Evolutionary conservation across 495 filamentous ascomycete species (phyloP), one percentile per base, ranked within the genome.

Genomic region (Sphaerosporella brunnea): DNA sequence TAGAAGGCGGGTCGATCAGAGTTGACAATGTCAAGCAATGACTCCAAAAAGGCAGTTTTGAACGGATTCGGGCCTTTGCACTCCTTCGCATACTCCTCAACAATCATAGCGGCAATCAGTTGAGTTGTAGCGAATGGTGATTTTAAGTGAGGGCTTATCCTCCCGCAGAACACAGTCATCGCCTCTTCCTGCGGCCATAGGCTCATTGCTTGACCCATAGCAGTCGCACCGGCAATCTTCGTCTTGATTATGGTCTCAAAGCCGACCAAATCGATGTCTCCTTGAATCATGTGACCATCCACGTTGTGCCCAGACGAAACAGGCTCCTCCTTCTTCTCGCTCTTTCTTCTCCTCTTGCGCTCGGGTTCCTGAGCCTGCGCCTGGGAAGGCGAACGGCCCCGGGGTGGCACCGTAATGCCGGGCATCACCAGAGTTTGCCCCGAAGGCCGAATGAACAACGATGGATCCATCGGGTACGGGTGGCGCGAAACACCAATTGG

Each of bases 251-350:
- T 73, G 3, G 77, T 78, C 47, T 97, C 92, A 41, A 79, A 68
- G 37, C 92, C 87, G 23, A 96, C 86, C 35, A 97, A 67, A 54
- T 97, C 90, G 45, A 95, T 78, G 58, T 97, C 90, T 36, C 90
- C 90, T 56, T 85, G 82, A 64, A 97, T 84, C 84, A 97, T 95
- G 56, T 92, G 85, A 15, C 84, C 90, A 59, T 97, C 90, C 28
- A 97, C 84, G 61, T 97, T 93, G 63, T 97, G 92, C 2, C 78
- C 71, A 11, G 79, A 77, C 0, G 74, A 59, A 21, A 73, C 65
- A n/a, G 73, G 61, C 18, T 82, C 75, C 52, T 87, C 81, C 36
- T 79, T 77, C 69, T 83, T 88, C 26, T 85, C 82, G 0, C 79
- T 80, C 59, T 84, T 87, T 53, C 83, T 77, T 25, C 84, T 74